Evolutionary conservation across 23 red algal genomes (phyloP).

Genomic region (Gracilaria caudata): DNA sequence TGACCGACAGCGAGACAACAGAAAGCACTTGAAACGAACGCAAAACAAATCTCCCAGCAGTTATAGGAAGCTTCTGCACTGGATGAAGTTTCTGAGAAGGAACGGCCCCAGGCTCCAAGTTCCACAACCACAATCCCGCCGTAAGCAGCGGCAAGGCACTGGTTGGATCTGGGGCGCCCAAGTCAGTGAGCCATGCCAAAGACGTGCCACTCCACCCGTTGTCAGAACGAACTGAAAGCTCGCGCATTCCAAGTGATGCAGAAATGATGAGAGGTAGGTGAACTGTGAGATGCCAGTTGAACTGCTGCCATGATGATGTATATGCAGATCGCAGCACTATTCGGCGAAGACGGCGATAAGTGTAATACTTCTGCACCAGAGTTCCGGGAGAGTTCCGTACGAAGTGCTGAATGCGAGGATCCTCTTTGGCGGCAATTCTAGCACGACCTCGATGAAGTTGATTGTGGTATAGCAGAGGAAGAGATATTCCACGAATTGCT

Average conservation of each 20-base stretch:
- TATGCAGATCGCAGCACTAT: conserved; percentile 56
- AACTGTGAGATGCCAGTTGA: conserved; percentile 36
- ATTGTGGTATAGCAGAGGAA: conserved; percentile 40
- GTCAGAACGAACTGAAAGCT: not conserved
- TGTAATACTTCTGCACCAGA: conserved; percentile 57
- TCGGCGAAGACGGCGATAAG: conserved; percentile 57
- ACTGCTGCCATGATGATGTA: conserved; percentile 49
- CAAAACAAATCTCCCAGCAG: conserved; percentile 6
- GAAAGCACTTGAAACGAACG: conserved; percentile 54
- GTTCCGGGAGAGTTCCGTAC: conserved; percentile 59
- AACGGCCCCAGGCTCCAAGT: conserved; percentile 39
- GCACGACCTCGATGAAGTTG: conserved; percentile 26
- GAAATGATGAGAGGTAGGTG: conserved; percentile 51
- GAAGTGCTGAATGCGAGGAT: conserved; percentile 50
- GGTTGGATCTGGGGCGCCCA: conserved; percentile 48
- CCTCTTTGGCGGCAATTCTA: conserved; percentile 43
- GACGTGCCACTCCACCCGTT: conserved; percentile 39
- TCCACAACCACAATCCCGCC: conserved; percentile 52
- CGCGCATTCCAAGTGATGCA: conserved; percentile 51
- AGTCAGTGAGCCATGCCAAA: conserved; percentile 17
- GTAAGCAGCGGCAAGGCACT: conserved; percentile 30
- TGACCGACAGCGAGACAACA: conserved; percentile 44
- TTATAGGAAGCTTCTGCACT: not conserved
- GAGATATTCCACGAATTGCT: conserved; percentile 19
- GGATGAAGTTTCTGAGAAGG: not conserved